Percentiles rank a stretch among this genome's conserved stretches.
Conservation (phyloP, 371 early-diverging fungal genomes). For the Funneliformis caledonium region DNA sequence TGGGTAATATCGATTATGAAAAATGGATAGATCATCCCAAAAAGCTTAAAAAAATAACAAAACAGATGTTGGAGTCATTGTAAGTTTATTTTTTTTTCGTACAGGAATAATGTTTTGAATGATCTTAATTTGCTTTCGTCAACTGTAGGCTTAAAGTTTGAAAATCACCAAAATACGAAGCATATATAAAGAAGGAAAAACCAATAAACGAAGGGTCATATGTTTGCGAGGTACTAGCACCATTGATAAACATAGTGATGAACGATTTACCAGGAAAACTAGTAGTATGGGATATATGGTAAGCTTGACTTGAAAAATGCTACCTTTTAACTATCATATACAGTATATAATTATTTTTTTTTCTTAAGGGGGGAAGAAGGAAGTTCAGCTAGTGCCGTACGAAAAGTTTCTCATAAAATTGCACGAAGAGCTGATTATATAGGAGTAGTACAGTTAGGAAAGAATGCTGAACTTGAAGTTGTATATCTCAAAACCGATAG, state of each 20-base stretch:
- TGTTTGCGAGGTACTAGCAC: no score
- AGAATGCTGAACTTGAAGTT: no score
- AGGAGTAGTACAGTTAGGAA: background rate
- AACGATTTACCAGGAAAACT: no score
- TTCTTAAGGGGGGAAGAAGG: background rate
- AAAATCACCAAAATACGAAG: conserved; percentile 15
- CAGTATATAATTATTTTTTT: background rate
- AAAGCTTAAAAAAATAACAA: conserved; percentile 4
- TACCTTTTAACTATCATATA: background rate
- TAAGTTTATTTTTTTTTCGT: background rate
- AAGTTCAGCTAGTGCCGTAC: no score
- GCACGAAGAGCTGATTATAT: background rate
- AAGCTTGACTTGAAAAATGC: background rate
- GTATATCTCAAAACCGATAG: background rate
- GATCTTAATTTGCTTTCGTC: no score
- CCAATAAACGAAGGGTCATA: no score
- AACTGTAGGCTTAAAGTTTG: background rate
- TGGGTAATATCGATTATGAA: background rate
- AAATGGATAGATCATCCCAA: conserved; percentile 2
- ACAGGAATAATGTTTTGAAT: no score
- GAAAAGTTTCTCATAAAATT: background rate
- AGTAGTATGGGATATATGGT: background rate
- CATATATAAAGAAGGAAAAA: background rate
- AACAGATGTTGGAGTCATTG: conserved; percentile 11
- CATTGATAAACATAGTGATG: no score